Base-by-base conservation (phyloP, 108 stramenopile genomes). In the Cylindrotheca closterium region DNA sequence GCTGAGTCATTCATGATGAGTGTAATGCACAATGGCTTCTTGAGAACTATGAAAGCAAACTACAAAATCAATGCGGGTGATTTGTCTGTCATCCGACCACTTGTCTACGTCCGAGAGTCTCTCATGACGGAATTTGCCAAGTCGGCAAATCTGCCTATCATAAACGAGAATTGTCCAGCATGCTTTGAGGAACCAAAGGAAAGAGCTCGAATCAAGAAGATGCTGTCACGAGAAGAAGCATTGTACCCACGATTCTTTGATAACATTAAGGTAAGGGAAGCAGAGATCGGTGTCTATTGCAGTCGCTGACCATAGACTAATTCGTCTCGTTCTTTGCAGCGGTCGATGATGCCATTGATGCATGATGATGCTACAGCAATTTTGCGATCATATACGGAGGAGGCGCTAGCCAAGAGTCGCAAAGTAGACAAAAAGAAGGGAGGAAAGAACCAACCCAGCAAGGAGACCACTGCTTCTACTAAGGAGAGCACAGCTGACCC, bases 101-200 rank as follows among this genome's bases (percentile, higher is more conserved):
- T 99, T 30, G 93, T 87, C 15, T 98, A 97, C 79, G 86, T 88
- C 26, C 89, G 99, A 4, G 99, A 99, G 75, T 84, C 82, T 56
- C 68, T 91, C 28, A 94, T 84, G 84, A 91, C 92, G 31, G 96
- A 91, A 46, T 99, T 98, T 79, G 91, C 96, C 5, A 87, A 77
- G 49, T 66, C 78, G 42, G 83, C 85, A 24, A 84, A 88, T 28
- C 75, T 98, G 3, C 97, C 97, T 3, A 79, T 99, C n/a, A 97
- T 99, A 31, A 98, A 98, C 68, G 99, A 99, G 62, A 99, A 99
- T 70, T 99, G 99, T 61, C 99, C 99, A 19, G 99, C 99, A 12
- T 99, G 99, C 75, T 99, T 99, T 67, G 97, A 98, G 72, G 95
- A 98, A 68, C 99, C 99, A 17, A 98, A 98, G 72, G 99, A 99